phyloP scores from a whole-genome alignment of 768 basidiomycete species.

The Agaricus bisporus region DNA sequence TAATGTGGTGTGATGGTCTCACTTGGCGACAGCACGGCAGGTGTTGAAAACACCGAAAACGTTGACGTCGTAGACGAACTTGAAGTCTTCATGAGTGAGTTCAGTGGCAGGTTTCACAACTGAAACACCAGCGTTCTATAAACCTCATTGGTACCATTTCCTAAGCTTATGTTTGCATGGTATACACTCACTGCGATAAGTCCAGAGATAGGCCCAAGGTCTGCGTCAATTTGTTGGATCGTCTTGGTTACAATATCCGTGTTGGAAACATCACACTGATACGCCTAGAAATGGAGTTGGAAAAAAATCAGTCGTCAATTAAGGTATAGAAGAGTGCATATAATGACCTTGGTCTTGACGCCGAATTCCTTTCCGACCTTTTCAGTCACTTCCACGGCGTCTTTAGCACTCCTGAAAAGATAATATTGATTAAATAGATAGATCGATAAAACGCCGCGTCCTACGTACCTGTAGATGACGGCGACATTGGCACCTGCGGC shows the following conservation, averaged over 20 bases:
- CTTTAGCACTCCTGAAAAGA: constrained; percentile 32
- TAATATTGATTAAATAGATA: not conserved
- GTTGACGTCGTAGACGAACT: constrained; percentile 49
- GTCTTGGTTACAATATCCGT: constrained; percentile 34
- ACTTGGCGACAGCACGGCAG: constrained; percentile 53
- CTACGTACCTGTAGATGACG: constrained; percentile 48
- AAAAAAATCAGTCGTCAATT: too few species aligned
- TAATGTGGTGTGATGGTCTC: constrained; percentile 7
- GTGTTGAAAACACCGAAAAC: constrained; percentile 65
- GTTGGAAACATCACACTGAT: constrained; percentile 55
- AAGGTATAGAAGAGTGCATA: not conserved
- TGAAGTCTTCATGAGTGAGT: constrained; percentile 48
- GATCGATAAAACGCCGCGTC: not conserved
- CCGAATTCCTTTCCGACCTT: constrained; percentile 40
- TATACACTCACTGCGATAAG: constrained; percentile 43
- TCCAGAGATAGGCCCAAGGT: constrained; percentile 43
- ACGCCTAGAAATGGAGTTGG: constrained; percentile 34
- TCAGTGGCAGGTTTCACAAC: constrained; percentile 58
- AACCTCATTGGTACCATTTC: not conserved
- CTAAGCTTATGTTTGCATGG: not conserved
- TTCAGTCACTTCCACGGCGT: constrained; percentile 43
- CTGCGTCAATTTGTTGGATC: constrained; percentile 41
- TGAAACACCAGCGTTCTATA: constrained; percentile 57
- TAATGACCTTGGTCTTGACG: constrained; percentile 35
- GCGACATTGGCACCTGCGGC: constrained; percentile 52